phyloP scores from a whole-genome alignment of 768 basidiomycete genomes.

The Tubosaeta brunneosetosa region DNA sequence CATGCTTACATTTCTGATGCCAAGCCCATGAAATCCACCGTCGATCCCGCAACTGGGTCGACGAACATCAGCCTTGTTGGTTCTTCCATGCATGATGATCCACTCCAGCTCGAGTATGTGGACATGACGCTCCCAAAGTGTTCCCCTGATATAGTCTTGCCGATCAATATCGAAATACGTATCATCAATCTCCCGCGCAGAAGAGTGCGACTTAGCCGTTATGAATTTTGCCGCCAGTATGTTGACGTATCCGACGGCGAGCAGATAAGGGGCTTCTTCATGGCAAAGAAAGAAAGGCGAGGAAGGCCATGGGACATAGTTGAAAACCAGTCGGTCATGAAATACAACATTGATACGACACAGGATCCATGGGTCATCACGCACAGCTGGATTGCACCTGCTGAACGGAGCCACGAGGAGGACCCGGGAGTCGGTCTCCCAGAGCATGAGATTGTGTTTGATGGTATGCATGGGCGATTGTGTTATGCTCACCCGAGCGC shows the following conservation, averaged over 20 bases:
- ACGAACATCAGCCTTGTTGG: not conserved
- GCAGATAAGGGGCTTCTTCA: not conserved
- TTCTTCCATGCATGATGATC: no score
- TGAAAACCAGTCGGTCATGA: not conserved
- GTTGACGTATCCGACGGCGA: not conserved
- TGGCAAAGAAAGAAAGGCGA: no score
- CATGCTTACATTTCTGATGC: rapidly evolving
- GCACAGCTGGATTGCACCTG: not conserved
- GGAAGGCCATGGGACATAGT: not conserved
- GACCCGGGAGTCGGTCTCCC: not conserved
- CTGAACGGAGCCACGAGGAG: not conserved
- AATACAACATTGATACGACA: not conserved
- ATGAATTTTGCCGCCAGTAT: no score
- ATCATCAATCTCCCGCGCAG: not conserved
- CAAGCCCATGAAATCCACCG: not conserved
- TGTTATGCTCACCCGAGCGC: no score
- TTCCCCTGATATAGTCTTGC: not conserved
- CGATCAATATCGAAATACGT: not conserved
- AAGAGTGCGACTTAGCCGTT: not conserved
- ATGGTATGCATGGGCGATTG: no score
- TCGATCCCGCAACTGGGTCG: not conserved
- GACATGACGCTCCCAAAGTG: not conserved
- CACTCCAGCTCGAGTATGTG: not conserved
- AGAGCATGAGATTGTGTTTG: no score
- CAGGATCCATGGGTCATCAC: not conserved